A percentile compares a stretch with the other conserved stretches of the same genome.
Evolutionary conservation across 441 rosid species (phyloP).

Genomic region (Populus trichocarpa): DNA sequence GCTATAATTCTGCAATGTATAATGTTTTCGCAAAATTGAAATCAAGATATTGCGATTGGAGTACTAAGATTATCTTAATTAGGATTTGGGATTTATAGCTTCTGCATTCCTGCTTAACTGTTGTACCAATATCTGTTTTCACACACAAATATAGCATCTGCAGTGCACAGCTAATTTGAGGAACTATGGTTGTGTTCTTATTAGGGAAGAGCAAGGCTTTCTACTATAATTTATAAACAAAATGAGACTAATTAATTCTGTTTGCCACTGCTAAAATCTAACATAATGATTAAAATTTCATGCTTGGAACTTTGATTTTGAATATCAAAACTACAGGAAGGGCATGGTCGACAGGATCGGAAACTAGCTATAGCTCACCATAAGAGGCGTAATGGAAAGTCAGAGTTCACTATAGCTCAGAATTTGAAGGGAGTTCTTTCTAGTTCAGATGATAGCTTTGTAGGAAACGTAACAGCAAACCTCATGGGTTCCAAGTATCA

Average conservation of each 20-base stretch:
- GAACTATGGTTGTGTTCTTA: not conserved
- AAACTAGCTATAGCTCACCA: constrained; percentile 85
- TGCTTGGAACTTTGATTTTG: constrained; percentile 7
- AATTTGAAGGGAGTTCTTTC: constrained; percentile 56
- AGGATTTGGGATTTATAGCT: not conserved
- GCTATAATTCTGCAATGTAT: not conserved
- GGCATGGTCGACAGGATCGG: constrained; percentile 77
- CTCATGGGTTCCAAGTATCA: constrained; percentile 83
- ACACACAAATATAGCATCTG: not conserved
- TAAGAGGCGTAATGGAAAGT: constrained; percentile 58
- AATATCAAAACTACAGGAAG: constrained; percentile 57
- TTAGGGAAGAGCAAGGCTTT: not conserved
- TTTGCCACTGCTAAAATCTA: not conserved
- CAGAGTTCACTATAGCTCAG: constrained; percentile 66
- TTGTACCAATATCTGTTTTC: not conserved
- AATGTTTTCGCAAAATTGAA: not conserved
- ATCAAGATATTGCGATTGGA: not conserved
- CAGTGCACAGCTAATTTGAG: not conserved
- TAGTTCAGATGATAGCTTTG: constrained; percentile 67
- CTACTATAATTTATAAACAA: not conserved
- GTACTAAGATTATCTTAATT: not conserved
- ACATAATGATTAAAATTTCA: not conserved
- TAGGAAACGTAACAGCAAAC: constrained; percentile 74
- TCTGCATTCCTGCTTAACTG: not conserved
- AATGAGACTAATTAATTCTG: not conserved